Percentiles rank a stretch among this genome's conserved stretches.
Conservation (phyloP, 2,329 filamentous ascomycete genomes). For the Ploettnerulaceae sp. region DNA sequence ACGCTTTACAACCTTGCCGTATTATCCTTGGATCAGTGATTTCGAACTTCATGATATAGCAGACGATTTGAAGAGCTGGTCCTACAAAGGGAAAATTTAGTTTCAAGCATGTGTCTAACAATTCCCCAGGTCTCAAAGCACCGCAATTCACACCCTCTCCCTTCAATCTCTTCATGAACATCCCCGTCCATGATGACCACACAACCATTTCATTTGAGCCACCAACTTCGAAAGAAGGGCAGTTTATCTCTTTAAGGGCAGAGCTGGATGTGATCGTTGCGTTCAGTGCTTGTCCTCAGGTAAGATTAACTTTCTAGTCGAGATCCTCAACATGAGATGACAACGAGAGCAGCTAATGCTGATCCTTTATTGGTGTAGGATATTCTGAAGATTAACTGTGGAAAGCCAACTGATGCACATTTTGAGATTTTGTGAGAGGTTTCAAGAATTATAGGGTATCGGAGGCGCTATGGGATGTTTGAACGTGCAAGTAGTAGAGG, state of each 20-base stretch:
- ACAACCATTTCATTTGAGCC: conserved; percentile 23
- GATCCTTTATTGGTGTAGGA: conserved; percentile 12
- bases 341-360: background rate
- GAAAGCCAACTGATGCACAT: conserved; percentile 25
- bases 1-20: no score
- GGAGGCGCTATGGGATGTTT: no score
- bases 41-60: no score
- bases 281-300: conserved; percentile 28
- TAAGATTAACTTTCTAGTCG: conserved; percentile 3
- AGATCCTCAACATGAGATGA: background rate
- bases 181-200: conserved; percentile 25
- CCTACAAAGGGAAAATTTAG: no score
- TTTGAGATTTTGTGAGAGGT: conserved; percentile 17
- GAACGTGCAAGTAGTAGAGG: no score
- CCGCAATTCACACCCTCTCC: conserved; percentile 26
- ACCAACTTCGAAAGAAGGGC: conserved; percentile 19
- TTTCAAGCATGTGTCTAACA: conserved; percentile 2
- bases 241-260: conserved; percentile 23
- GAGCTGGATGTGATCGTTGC: conserved; percentile 25
- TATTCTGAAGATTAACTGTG: conserved; percentile 26
- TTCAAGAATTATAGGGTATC: no score
- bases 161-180: conserved; percentile 29
- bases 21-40: no score
- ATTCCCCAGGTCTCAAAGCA: conserved; percentile 17
- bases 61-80: no score